Evolutionary conservation across 2,329 filamentous ascomycete genomes (phyloP), one percentile per base, ranked within the genome.

Genomic region (Orbilia brochopaga): DNA sequence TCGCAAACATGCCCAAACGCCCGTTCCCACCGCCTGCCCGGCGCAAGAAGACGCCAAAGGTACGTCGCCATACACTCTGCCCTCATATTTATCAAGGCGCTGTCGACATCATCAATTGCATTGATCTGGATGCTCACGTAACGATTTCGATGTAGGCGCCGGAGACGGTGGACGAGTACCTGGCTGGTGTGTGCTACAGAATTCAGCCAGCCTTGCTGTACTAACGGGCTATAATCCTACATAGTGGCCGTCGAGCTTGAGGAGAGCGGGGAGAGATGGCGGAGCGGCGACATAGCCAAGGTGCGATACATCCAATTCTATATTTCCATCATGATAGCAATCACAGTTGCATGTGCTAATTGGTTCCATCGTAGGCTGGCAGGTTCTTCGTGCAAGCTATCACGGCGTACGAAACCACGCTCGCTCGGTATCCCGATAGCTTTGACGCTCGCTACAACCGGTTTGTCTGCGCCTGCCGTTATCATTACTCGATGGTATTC

Each of bases 251-350:
- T 76, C 35, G 75, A 75, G 35, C 63, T 74, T 37, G 75, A 77
- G 61, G 75, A 77, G 60, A 76, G 74, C 51, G 76, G 76, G 21
- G 76, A 77, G 48, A 73, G 76, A 53, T 77, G 76, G 76, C 73
- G 69, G 32, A 72, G 75, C 17, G 74, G 74, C 11, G 75, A 76
- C 62, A 75, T 75, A 4, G 51, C 62, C 10, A 76, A 76, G 69
- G 75, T 75, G 54, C 24, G 30, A 37, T 27, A 15, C 40, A 6
- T 55, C n/a, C 24, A 48, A 7, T 51, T 57, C 51, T 44, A 30
- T 17, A 19, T 52, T 23, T 15, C 23, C 27, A 23, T 23, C n/a
- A 10, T 37, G 21, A 13, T 40, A 19, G 21, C 3, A 24, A 2
- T 30, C 19, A 23, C 19, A 7, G 37, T 2, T 40, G 24, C 8